These are phyloP conservation scores for Globisporangium parvum DNA, from an alignment of 352 stramenopile species.

Conservation along the genomic window DNA sequence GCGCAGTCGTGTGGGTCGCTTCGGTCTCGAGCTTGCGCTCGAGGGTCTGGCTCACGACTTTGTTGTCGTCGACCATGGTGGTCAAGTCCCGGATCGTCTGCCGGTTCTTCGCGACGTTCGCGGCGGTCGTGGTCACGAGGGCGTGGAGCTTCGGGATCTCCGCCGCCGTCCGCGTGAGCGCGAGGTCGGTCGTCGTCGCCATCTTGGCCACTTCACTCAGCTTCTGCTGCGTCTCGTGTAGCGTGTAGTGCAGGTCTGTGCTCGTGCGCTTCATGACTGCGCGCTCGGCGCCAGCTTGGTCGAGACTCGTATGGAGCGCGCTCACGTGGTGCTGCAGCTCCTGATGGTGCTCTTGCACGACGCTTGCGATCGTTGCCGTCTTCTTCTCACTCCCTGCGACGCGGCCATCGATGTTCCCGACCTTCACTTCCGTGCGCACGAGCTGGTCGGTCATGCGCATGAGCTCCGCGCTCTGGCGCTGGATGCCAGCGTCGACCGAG, in stretches of 20 bases:
- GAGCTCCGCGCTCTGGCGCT: conserved; percentile 30
- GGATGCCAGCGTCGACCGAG: conserved; percentile 20
- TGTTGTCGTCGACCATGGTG: conserved; percentile 27
- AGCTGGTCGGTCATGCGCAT: conserved; percentile 23
- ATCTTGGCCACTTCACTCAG: conserved; percentile 39
- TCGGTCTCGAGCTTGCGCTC: conserved; percentile 28
- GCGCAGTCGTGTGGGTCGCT: conserved; percentile 9
- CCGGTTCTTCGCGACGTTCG: conserved; percentile 37
- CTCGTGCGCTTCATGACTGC: conserved; percentile 28
- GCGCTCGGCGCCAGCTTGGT: conserved; percentile 33
- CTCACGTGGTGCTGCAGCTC: conserved; percentile 28
- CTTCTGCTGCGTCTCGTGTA: conserved; percentile 47
- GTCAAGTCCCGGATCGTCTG: conserved; percentile 34
- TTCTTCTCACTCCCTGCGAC: conserved; percentile 44
- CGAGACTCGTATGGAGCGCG: conserved; percentile 19
- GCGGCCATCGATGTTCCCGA: conserved; percentile 33
- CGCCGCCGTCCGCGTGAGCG: conserved; percentile 28
- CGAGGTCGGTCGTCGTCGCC: conserved; percentile 32
- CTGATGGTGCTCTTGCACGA: conserved; percentile 41
- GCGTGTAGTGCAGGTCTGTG: conserved; percentile 26
- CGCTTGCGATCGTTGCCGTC: conserved; percentile 16
- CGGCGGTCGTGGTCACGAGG: conserved; percentile 26
- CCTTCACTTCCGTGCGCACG: conserved; percentile 21
- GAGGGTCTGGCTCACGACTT: conserved; percentile 17
- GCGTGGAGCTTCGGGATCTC: conserved; percentile 51